Evolutionary conservation across 352 stramenopile genomes (phyloP).

Genomic region (Phytopythium aichiense): DNA sequence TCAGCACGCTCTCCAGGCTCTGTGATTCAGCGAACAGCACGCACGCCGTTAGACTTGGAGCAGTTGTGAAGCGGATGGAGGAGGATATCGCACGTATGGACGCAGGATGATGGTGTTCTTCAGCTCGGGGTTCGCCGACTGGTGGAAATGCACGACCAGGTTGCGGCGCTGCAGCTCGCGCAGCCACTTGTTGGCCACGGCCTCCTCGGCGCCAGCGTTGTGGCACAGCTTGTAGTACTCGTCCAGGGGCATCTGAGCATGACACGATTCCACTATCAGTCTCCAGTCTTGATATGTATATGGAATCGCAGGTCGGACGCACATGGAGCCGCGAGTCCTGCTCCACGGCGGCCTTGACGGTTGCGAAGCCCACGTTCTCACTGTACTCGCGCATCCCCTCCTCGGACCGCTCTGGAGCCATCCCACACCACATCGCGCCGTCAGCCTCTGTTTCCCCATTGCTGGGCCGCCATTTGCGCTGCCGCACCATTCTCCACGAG

Average conservation of each 20-base stretch:
- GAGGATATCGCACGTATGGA: conserved; percentile 35
- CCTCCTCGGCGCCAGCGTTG: conserved; percentile 60
- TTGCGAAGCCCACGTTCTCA: conserved; percentile 60
- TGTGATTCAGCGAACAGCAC: conserved; percentile 12
- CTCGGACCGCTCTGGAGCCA: conserved; percentile 20
- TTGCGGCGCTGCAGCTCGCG: conserved; percentile 72
- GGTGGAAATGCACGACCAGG: conserved; percentile 71
- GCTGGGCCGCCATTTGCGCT: background rate
- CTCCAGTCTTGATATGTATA: background rate
- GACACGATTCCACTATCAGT: background rate
- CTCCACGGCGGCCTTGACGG: conserved; percentile 59
- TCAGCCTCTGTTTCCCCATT: background rate
- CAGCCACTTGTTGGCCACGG: conserved; percentile 73
- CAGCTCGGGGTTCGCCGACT: conserved; percentile 57
- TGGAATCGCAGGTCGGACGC: conserved; percentile 5
- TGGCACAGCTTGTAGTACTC: conserved; percentile 78
- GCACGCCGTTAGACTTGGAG: background rate
- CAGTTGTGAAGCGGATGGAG: background rate
- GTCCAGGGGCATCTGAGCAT: conserved; percentile 45
- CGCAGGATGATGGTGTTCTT: conserved; percentile 65
- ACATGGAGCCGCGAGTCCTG: conserved; percentile 52
- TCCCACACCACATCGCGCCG: background rate
- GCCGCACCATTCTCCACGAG: conserved; percentile 41
- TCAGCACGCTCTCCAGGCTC: conserved; percentile 67
- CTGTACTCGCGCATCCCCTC: conserved; percentile 25